Evolutionary conservation across 208 protist genomes (phyloP).

Genomic region (Crithidia brevicula): DNA sequence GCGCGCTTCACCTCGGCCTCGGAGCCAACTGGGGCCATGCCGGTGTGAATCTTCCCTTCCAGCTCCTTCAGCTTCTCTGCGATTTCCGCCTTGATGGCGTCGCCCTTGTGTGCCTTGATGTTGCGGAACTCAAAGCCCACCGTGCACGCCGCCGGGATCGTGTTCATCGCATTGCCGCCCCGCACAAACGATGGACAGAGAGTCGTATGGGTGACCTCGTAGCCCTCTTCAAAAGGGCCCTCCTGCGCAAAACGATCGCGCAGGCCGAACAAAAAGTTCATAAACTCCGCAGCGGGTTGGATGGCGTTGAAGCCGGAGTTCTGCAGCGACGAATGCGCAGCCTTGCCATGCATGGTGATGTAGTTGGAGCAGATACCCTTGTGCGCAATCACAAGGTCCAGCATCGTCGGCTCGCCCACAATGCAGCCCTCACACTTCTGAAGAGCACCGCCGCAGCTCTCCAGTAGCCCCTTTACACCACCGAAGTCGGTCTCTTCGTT

Average conservation of each 20-base stretch:
- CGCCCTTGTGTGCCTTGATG: conserved; percentile 36
- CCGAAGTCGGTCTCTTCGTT: conserved; percentile 55
- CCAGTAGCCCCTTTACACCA: conserved; percentile 37
- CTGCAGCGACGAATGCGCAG: conserved; percentile 62
- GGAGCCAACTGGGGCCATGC: not conserved
- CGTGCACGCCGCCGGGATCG: conserved; percentile 50
- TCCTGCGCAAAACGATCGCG: conserved; percentile 45
- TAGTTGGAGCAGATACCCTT: conserved; percentile 44
- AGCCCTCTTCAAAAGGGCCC: conserved; percentile 46
- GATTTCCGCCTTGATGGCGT: conserved; percentile 35
- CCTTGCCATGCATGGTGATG: conserved; percentile 45
- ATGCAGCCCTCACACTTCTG: conserved; percentile 57
- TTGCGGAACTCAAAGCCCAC: conserved; percentile 62
- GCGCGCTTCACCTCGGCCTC: not conserved
- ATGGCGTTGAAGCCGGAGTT: conserved; percentile 43
- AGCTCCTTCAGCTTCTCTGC: conserved; percentile 34
- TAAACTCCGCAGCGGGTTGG: conserved; percentile 35
- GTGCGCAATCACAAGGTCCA: conserved; percentile 56
- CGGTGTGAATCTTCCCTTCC: conserved; percentile 25
- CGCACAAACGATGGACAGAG: conserved; percentile 38
- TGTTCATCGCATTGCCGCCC: conserved; percentile 66
- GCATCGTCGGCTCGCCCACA: conserved; percentile 60
- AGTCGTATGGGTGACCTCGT: conserved; percentile 38
- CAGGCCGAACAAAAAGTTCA: conserved; percentile 42
- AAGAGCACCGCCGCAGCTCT: conserved; percentile 23